These are phyloP conservation scores for Saussurea involucrata DNA, from an alignment of 129 eudicot genomes.

Conservation along the genomic window DNA sequence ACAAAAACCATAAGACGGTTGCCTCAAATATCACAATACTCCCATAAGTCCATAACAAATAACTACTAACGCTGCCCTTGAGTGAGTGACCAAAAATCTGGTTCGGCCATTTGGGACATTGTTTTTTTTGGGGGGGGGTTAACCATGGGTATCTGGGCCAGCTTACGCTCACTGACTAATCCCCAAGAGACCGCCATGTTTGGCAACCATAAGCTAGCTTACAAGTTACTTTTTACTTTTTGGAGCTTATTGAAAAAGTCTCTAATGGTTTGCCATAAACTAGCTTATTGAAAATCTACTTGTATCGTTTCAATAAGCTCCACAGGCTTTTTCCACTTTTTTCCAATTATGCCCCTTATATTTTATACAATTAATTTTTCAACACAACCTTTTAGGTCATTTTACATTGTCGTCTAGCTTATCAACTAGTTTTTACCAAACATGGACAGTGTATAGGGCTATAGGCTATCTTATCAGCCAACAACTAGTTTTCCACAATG, in stretches of 20 bases:
- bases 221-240: too few relatives aligned
- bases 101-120: too few relatives aligned
- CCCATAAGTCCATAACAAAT: not conserved
- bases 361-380: not conserved
- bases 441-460: not conserved
- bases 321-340: not conserved
- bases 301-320: not conserved
- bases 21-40: not conserved
- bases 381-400: not conserved
- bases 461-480: not conserved
- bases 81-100: too few relatives aligned
- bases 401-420: not conserved
- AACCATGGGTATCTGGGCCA: too few relatives aligned
- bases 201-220: not conserved
- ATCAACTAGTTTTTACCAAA: not conserved
- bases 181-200: too few relatives aligned
- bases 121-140: too few relatives aligned
- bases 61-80: not conserved
- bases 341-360: not conserved
- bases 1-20: constrained; percentile 17
- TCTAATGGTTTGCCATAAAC: not conserved
- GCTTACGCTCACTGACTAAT: too few relatives aligned
- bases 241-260: not conserved
- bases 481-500: not conserved
- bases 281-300: not conserved